Percentiles rank a stretch among this genome's conserved stretches.
These are phyloP conservation scores for Cystobasidium ongulense DNA, from an alignment of 768 basidiomycete species.

Conservation along the genomic window DNA sequence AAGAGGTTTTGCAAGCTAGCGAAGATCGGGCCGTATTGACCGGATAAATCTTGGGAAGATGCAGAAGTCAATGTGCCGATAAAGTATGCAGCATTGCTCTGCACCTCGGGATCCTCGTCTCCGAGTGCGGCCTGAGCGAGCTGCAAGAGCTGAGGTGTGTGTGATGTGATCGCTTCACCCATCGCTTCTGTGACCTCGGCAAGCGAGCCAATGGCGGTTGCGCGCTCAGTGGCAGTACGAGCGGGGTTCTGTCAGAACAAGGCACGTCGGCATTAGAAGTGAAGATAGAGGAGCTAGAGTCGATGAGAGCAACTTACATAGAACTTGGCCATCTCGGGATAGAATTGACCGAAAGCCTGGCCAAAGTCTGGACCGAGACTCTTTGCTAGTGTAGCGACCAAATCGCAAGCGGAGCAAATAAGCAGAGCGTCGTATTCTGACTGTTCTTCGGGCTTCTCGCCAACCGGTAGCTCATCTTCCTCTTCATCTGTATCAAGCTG, in stretches of 20 bases:
- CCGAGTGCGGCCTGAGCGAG: constrained; percentile 73
- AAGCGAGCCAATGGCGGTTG: constrained; percentile 82
- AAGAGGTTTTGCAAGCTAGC: constrained; percentile 74
- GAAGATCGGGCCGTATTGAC: constrained; percentile 72
- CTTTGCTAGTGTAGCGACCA: constrained; percentile 78
- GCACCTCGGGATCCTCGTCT: constrained; percentile 83
- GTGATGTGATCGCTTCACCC: constrained; percentile 67
- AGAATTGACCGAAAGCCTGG: constrained; percentile 73
- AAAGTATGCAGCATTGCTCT: constrained; percentile 93
- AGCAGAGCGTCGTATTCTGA: constrained; percentile 96
- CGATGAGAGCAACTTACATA: constrained; percentile 57
- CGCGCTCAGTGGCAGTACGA: constrained; percentile 80
- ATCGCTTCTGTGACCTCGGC: constrained; percentile 93
- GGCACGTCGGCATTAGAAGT: neutral
- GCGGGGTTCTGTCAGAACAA: constrained; percentile 58
- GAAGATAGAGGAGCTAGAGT: neutral
- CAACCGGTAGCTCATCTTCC: constrained; percentile 44
- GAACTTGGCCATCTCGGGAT: constrained; percentile 80
- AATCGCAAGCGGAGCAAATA: constrained; percentile 85
- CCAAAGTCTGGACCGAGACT: constrained; percentile 78
- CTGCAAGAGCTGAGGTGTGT: constrained; percentile 69
- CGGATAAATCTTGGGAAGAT: constrained; percentile 67
- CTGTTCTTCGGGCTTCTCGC: constrained; percentile 58
- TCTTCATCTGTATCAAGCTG: constrained; percentile 59
- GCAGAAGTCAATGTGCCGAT: constrained; percentile 83